Percentiles rank a stretch among this genome's conserved stretches.
Evolutionary conservation across 2,329 filamentous ascomycete species (phyloP).

Genomic region (Raffaelea albimanens): DNA sequence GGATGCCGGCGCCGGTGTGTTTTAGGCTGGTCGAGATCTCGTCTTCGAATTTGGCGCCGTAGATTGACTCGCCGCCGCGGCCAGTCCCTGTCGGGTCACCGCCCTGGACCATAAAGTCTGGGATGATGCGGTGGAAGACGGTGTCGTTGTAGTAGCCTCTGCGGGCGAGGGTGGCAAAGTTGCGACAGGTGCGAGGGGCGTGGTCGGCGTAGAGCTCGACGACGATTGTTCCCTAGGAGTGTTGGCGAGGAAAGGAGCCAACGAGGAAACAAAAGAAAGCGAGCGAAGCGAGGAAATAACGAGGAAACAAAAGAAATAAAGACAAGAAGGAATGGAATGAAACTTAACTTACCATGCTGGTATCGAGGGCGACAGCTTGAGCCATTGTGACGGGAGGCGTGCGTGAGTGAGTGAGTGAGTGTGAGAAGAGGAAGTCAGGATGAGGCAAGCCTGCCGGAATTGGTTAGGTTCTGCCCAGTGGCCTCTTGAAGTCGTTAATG

Average conservation of each 20-base stretch:
- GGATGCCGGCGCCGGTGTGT: slow-evolving; percentile 86
- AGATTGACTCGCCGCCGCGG: slow-evolving; percentile 80
- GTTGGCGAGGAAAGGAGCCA: not conserved
- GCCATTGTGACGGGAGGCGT: no score
- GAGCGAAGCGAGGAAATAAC: no score
- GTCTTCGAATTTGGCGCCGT: slow-evolving; percentile 88
- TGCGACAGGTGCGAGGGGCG: slow-evolving; percentile 80
- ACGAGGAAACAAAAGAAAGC: not conserved
- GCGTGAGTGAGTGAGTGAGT: no score
- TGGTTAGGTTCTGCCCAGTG: no score
- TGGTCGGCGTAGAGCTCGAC: slow-evolving; percentile 86
- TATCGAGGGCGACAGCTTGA: no score
- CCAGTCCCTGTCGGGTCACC: slow-evolving; percentile 93
- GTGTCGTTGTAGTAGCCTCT: slow-evolving; percentile 83
- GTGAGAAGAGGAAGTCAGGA: no score
- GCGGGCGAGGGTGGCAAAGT: slow-evolving; percentile 72
- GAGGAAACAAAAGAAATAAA: no score
- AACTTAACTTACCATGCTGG: no score
- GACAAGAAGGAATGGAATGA: no score
- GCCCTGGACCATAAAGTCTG: slow-evolving; percentile 92
- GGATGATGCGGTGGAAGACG: slow-evolving; percentile 89
- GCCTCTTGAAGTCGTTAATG: no score
- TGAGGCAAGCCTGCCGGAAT: no score
- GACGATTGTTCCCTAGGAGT: slow-evolving; percentile 64
- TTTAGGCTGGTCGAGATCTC: slow-evolving; percentile 72